phyloP scores from a whole-genome alignment of 2,329 filamentous ascomycete genomes.

The Penicillium fuscoglaucum region DNA sequence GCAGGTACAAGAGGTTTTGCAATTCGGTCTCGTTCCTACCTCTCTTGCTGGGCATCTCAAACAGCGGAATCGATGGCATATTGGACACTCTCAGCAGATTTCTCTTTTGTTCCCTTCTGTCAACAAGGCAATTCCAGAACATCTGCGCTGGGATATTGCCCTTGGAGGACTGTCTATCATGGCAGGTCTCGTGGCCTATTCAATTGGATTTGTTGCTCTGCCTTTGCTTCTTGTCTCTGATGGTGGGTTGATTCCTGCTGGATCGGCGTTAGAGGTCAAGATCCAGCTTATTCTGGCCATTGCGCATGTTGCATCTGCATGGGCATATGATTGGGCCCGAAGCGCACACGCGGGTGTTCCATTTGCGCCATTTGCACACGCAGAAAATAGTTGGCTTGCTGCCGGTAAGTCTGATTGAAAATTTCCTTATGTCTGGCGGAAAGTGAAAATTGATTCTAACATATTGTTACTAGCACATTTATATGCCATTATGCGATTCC shows the following conservation, averaged over 20 bases:
- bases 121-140: conserved; percentile 7
- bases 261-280: conserved; percentile 7
- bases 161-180: conserved; percentile 26
- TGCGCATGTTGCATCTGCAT: conserved; percentile 16
- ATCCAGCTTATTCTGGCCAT: conserved; percentile 19
- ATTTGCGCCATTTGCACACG: conserved; percentile 26
- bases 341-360: conserved; percentile 23
- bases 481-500: conserved; percentile 24
- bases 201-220: conserved; percentile 21
- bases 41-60: conserved; percentile 38
- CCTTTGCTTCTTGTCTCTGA: conserved; percentile 22
- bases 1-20: conserved; percentile 35
- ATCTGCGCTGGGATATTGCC: conserved; percentile 25
- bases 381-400: conserved; percentile 33
- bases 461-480: conserved; percentile 21
- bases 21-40: conserved; percentile 36
- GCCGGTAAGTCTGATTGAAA: conserved; percentile 19
- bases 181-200: conserved; percentile 15
- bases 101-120: conserved; percentile 15
- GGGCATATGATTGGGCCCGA: conserved; percentile 26
- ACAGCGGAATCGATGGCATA: conserved; percentile 41
- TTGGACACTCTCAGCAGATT: conserved; percentile 34
- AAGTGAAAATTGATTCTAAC: background rate
- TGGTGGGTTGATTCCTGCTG: conserved; percentile 16
- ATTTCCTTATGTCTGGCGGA: background rate